Percentiles rank a stretch among this genome's conserved stretches.
Conservation (phyloP, 73 alveolate species). For the Durusdinium trenchii region DNA sequence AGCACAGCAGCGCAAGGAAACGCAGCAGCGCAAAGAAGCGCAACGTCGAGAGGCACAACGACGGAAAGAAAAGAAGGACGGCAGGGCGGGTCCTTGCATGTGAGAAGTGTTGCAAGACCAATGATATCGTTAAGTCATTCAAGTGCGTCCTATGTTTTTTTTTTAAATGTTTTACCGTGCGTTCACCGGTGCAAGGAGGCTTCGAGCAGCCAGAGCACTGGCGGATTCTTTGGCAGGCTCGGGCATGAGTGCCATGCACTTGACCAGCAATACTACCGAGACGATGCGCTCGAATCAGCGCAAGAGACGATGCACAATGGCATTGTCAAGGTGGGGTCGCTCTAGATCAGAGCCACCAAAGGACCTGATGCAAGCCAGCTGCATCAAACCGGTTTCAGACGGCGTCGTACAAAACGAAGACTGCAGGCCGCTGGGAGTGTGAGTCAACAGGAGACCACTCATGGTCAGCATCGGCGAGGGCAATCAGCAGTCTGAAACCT, state of each 20-base stretch:
- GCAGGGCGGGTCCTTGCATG: neutral
- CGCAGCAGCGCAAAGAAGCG: constrained; percentile 46
- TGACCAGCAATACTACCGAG: neutral
- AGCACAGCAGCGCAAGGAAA: constrained; percentile 55
- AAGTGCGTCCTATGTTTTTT: neutral
- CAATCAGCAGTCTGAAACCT: too few species aligned
- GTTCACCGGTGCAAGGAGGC: neutral
- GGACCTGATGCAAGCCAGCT: neutral
- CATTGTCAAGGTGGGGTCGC: constrained; percentile 62
- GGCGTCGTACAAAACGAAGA: too few species aligned
- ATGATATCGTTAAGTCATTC: neutral
- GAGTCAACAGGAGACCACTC: too few species aligned
- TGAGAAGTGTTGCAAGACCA: neutral
- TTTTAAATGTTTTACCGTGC: neutral
- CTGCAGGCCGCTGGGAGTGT: too few species aligned
- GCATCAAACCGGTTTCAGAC: too few species aligned
- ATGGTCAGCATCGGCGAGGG: too few species aligned
- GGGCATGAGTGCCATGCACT: neutral
- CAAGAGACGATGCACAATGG: neutral
- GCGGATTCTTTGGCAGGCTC: constrained; percentile 56
- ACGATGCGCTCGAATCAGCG: neutral
- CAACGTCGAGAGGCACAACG: constrained; percentile 37
- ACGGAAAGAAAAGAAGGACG: constrained; percentile 7
- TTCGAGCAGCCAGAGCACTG: neutral
- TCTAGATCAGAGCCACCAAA: constrained; percentile 37